Conservation (phyloP, 495 filamentous ascomycete genomes). For the Mytilinidion resinicola region DNA sequence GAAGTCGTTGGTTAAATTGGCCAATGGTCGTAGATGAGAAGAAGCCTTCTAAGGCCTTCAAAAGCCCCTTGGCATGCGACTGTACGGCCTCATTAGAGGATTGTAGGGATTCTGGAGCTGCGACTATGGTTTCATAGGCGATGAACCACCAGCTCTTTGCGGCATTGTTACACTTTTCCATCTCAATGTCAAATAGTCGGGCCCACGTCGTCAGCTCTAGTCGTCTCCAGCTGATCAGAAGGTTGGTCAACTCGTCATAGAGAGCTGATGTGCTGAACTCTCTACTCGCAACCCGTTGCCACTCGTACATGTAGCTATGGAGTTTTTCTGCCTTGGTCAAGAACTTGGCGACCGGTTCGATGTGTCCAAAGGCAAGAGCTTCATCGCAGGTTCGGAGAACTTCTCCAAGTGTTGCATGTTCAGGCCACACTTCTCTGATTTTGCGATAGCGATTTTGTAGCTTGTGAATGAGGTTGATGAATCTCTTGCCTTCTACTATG, state of each 20-base stretch:
- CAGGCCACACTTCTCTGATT: constrained; percentile 63
- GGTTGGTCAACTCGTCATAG: constrained; percentile 67
- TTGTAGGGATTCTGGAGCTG: constrained; percentile 57
- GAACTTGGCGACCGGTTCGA: constrained; percentile 80
- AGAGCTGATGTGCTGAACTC: constrained; percentile 61
- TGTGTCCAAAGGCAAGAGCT: constrained; percentile 64
- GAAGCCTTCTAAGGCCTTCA: constrained; percentile 68
- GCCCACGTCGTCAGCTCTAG: constrained; percentile 90
- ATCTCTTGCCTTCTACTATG: constrained; percentile 60
- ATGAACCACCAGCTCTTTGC: constrained; percentile 95
- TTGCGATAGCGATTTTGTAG: constrained; percentile 63
- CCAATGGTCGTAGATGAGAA: constrained; percentile 67
- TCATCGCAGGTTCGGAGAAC: constrained; percentile 67
- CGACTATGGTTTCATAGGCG: constrained; percentile 81
- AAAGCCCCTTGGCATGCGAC: constrained; percentile 57
- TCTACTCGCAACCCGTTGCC: constrained; percentile 83
- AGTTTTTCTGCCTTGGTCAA: constrained; percentile 79
- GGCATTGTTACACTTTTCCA: constrained; percentile 62
- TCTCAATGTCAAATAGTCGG: constrained; percentile 78
- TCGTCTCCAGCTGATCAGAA: constrained; percentile 79
- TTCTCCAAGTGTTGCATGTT: constrained; percentile 68
- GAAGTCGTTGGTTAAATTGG: constrained; percentile 67
- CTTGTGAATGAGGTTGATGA: constrained; percentile 58
- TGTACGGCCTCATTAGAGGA: constrained; percentile 45
- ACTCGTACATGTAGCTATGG: constrained; percentile 75